These are phyloP conservation scores for Cercis canadensis DNA, from an alignment of 306 rosid species.

Conservation along the genomic window DNA sequence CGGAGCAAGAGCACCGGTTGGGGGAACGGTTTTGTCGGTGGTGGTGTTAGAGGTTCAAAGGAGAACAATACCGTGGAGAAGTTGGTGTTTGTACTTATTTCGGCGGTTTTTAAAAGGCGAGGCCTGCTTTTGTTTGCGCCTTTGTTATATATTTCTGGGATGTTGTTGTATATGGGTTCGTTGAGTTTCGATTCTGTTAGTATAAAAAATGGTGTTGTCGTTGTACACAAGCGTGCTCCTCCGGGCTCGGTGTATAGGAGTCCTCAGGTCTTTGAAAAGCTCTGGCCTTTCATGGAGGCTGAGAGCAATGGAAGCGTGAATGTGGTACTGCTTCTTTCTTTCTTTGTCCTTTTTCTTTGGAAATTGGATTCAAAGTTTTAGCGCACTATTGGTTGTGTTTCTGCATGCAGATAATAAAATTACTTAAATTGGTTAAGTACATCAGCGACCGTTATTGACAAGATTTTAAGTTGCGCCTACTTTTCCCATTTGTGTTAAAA, in stretches of 20 bases:
- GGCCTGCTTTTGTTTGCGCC: constrained; percentile 92
- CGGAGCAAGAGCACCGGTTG: constrained; percentile 54
- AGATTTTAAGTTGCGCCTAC: background rate
- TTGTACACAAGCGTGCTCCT: constrained; percentile 63
- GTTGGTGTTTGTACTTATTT: constrained; percentile 55
- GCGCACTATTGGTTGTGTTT: background rate
- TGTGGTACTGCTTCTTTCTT: constrained; percentile 51
- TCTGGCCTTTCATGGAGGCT: constrained; percentile 82
- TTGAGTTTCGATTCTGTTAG: constrained; percentile 73
- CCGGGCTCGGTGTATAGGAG: constrained; percentile 82
- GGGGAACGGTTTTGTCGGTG: constrained; percentile 10
- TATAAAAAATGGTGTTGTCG: constrained; percentile 64
- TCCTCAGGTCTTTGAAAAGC: constrained; percentile 77
- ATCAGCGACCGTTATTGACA: background rate
- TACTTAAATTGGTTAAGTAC: background rate
- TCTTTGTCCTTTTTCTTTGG: background rate
- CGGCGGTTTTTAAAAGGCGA: constrained; percentile 71
- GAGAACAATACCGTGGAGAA: constrained; percentile 59
- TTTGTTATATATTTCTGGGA: constrained; percentile 79
- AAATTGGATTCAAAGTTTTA: background rate
- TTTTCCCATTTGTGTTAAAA: background rate
- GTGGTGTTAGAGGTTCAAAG: constrained; percentile 41
- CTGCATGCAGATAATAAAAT: background rate
- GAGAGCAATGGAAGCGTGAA: constrained; percentile 55
- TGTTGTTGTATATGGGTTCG: constrained; percentile 90